Conservation (phyloP, 2,329 filamentous ascomycete genomes). For the Venturia effusa region DNA sequence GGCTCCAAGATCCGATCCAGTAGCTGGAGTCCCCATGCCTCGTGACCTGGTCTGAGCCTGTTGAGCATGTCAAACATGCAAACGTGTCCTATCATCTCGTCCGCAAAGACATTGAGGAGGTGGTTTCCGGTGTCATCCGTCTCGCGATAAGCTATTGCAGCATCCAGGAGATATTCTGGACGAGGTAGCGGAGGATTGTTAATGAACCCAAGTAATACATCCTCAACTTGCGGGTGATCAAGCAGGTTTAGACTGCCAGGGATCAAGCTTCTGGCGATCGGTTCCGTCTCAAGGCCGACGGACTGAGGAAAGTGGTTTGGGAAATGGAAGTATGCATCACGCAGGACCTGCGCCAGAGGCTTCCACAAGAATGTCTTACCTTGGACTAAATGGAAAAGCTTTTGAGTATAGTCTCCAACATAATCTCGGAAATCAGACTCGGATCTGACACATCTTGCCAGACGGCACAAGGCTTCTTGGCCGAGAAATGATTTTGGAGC, state of each 20-base stretch:
- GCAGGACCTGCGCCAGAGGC: constrained; percentile 17
- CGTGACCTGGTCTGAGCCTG: constrained; percentile 20
- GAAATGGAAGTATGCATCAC: constrained; percentile 18
- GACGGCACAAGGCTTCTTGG: neutral
- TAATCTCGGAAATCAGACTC: neutral
- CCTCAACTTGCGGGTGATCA: constrained; percentile 25
- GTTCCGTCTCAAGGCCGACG: neutral
- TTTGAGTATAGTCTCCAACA: neutral
- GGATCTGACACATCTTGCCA: neutral
- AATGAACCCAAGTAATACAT: constrained; percentile 29
- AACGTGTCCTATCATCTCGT: constrained; percentile 33
- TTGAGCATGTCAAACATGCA: constrained; percentile 34
- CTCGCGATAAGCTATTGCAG: constrained; percentile 19
- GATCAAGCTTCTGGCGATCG: neutral
- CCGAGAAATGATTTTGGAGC: neutral
- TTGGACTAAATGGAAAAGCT: neutral
- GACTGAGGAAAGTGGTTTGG: neutral
- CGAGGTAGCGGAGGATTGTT: constrained; percentile 31
- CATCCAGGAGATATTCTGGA: constrained; percentile 35
- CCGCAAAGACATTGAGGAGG: constrained; percentile 34
- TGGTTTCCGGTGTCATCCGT: constrained; percentile 18
- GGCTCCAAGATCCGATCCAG: constrained; percentile 24
- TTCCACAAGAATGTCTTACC: constrained; percentile 7
- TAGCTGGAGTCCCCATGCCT: neutral
- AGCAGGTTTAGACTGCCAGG: constrained; percentile 20